Base-by-base conservation (phyloP, 305 asterid genomes). In the Fraxinus greggii region DNA sequence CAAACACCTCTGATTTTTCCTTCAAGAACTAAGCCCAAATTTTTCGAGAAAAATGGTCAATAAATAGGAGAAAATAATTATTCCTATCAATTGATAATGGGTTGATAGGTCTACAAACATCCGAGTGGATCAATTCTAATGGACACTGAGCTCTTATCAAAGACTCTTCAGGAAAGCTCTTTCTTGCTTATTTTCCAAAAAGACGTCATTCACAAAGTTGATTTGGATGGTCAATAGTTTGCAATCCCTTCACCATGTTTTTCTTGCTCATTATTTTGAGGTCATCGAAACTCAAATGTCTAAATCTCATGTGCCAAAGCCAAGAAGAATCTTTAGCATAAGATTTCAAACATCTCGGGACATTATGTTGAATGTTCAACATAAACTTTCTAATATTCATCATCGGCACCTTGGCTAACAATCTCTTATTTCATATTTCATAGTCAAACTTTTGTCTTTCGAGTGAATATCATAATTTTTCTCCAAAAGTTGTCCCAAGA, bases 131-230 rank as follows among this genome's bases (percentile, higher is more conserved):
- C 21, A 59, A 36, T 12, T 84, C 29, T 0, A 77, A 67, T 21
- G 40, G 72, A 1, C 3, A 2, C 1, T 13, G 42, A 0, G 69
- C 83, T 40, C 83, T 78, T 13, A 31, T 29, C 5, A 7, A 1
- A 4, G 61, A 2, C 13, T 10, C 7, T 4, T 35, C 24, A n/a
- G 70, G 69, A 48, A 78, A 84, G 1, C 10, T 4, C 77, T 56
- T 19, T 48, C 61, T 48, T 15, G 7, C 61, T 48, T 48, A 7
- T 48, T 82, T 82, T 0, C 32, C 78, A 5, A 6, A 13, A 5
- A 82, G 7, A 33, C 80, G 76, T 12, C 67, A 59, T 32, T 79
- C 42, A 76, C 84, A 72, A 1, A 70, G 5, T 2, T 67, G 54
- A 17, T 72, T 15, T 1, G 45, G 28, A 5, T 67, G 61, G 1